A percentile compares a stretch with the other conserved stretches of the same genome.
phyloP scores from a whole-genome alignment of 1,139 yeast genomes.

The Lipomyces yarrowii region DNA sequence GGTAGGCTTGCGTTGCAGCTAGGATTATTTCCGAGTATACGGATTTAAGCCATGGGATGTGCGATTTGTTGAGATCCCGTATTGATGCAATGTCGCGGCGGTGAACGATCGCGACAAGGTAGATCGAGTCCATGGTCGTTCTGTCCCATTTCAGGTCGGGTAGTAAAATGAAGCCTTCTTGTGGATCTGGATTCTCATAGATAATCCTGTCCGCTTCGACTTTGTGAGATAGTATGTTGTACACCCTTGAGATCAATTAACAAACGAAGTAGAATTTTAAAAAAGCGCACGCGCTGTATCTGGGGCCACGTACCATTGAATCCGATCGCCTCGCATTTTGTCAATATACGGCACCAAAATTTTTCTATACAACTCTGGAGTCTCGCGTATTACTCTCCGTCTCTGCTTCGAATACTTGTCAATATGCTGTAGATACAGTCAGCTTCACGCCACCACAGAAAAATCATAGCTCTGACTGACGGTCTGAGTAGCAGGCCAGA shows the following conservation, averaged over 20 bases:
- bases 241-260: slow-evolving; percentile 49
- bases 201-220: slow-evolving; percentile 82
- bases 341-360: slow-evolving; percentile 76
- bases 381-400: slow-evolving; percentile 67
- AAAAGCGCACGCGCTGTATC: too few species aligned
- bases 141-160: slow-evolving; percentile 83
- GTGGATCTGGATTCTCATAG: slow-evolving; percentile 59
- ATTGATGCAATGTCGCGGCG: slow-evolving; percentile 71
- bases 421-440: slow-evolving; percentile 55
- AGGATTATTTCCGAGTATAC: slow-evolving; percentile 51
- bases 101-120: slow-evolving; percentile 76
- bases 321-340: slow-evolving; percentile 72
- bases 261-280: not conserved
- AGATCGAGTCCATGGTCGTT: slow-evolving; percentile 64
- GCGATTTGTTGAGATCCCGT: slow-evolving; percentile 67
- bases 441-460: not conserved
- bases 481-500: slow-evolving; percentile 84
- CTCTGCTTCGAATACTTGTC: slow-evolving; percentile 66
- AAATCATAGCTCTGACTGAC: slow-evolving; percentile 10
- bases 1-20: slow-evolving; percentile 53
- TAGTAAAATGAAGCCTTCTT: slow-evolving; percentile 51
- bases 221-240: slow-evolving; percentile 77
- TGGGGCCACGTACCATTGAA: slow-evolving; percentile 60
- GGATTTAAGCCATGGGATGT: slow-evolving; percentile 57
- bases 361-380: slow-evolving; percentile 69